phyloP scores from a whole-genome alignment of 805 yeast genomes.

The Ogataea sp. region DNA sequence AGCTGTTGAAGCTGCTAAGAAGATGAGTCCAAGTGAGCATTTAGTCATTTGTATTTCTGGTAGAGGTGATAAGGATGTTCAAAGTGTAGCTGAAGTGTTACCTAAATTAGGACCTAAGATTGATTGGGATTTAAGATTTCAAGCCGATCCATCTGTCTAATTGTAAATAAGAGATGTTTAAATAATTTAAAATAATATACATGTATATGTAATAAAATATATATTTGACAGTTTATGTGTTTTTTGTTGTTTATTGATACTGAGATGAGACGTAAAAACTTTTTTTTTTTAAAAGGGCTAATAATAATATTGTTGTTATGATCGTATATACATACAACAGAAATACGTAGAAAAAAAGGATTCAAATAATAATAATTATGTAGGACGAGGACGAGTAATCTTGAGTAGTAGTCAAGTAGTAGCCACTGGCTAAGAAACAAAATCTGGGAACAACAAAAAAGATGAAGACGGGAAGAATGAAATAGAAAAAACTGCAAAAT shows the following conservation, averaged over 20 bases:
- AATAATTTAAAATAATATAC: too few species aligned
- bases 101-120: constrained; percentile 87
- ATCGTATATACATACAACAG: neutral
- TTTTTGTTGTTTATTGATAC: too few species aligned
- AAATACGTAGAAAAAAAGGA: neutral
- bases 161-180: neutral
- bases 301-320: neutral
- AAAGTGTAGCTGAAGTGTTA: constrained; percentile 89
- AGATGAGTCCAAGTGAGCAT: constrained; percentile 69
- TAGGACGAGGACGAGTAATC: neutral
- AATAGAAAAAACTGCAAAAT: too few species aligned
- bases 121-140: constrained; percentile 94
- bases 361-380: neutral
- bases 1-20: constrained; percentile 82
- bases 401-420: too few species aligned
- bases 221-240: neutral
- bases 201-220: too few species aligned
- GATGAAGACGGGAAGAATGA: too few species aligned
- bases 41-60: constrained; percentile 89
- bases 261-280: too few species aligned
- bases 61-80: constrained; percentile 99
- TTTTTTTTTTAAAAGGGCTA: too few species aligned
- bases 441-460: too few species aligned
- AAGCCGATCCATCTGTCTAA: constrained; percentile 24
- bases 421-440: too few species aligned